phyloP scores from a whole-genome alignment of 163 green algal genomes.

The Coccomyxa subellipsoidea region DNA sequence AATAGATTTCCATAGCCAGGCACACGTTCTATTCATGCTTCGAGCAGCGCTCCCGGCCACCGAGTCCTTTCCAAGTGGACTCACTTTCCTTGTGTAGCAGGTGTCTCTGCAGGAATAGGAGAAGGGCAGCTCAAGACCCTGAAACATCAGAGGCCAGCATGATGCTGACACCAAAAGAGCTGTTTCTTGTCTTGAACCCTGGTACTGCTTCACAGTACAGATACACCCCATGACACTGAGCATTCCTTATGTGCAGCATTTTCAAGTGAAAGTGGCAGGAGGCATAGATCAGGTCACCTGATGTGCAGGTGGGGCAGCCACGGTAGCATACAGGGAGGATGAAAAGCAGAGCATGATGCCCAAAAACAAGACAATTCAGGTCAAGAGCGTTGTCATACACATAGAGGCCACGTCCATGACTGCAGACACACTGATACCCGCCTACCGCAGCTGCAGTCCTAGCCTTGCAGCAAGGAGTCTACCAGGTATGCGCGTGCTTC shows the following conservation, averaged over 20 bases:
- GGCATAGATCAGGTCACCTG: too few species aligned
- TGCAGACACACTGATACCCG: background rate
- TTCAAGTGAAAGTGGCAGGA: too few species aligned
- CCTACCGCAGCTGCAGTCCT: background rate
- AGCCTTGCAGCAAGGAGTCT: too few species aligned
- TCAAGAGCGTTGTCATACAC: constrained; percentile 1
- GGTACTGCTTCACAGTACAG: background rate
- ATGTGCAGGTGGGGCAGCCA: background rate
- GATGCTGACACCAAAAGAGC: background rate
- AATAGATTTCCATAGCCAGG: background rate
- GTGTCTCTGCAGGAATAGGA: background rate
- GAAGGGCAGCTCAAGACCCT: background rate
- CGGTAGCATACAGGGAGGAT: constrained; percentile 11
- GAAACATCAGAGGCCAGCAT: background rate
- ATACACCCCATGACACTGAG: background rate
- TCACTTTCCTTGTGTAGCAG: background rate
- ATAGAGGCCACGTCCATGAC: background rate
- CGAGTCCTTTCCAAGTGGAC: background rate
- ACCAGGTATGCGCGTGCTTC: too few species aligned
- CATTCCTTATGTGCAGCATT: background rate
- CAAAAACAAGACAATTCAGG: background rate
- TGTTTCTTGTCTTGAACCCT: constrained; percentile 12
- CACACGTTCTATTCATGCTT: background rate
- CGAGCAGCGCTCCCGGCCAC: too few species aligned
- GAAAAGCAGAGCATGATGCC: background rate